Conservation (phyloP, 1,139 yeast genomes). For the Blastobotrys serpentis region DNA sequence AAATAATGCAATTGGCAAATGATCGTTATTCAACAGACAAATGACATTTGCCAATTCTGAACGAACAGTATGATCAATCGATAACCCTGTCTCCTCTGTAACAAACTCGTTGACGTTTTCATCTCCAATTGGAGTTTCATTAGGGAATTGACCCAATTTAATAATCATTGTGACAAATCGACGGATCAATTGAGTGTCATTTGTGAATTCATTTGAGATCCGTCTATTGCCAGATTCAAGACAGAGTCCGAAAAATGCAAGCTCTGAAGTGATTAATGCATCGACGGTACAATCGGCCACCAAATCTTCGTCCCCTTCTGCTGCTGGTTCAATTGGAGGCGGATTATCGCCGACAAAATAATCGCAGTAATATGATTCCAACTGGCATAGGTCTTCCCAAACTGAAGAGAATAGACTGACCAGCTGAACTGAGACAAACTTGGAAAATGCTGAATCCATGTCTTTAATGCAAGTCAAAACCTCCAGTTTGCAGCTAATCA, state of each 20-base stretch:
- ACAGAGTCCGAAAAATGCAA: slow-evolving; percentile 18
- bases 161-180: slow-evolving; percentile 27
- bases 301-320: slow-evolving; percentile 17
- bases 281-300: slow-evolving; percentile 15
- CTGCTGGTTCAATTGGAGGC: slow-evolving; percentile 7
- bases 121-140: slow-evolving; percentile 28
- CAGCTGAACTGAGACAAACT: slow-evolving; percentile 18
- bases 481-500: slow-evolving; percentile 17
- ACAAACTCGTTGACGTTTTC: slow-evolving; percentile 68
- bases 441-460: slow-evolving; percentile 24
- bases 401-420: slow-evolving; percentile 14
- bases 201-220: slow-evolving; percentile 31
- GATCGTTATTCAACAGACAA: slow-evolving; percentile 13
- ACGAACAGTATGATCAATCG: slow-evolving; percentile 24
- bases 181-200: slow-evolving; percentile 43
- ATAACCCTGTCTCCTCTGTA: slow-evolving; percentile 51
- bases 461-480: slow-evolving; percentile 16
- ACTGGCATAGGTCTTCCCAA: slow-evolving; percentile 16
- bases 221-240: slow-evolving; percentile 13
- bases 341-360: slow-evolving; percentile 14
- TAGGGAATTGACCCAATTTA: slow-evolving; percentile 32
- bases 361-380: slow-evolving; percentile 14
- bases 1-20: slow-evolving; percentile 11
- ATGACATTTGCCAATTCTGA: slow-evolving; percentile 21
- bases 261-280: slow-evolving; percentile 16